Percentiles rank a stretch among this genome's conserved stretches.
phyloP scores from a whole-genome alignment of 345 rosid genomes.

The Euphorbia pulcherrima region DNA sequence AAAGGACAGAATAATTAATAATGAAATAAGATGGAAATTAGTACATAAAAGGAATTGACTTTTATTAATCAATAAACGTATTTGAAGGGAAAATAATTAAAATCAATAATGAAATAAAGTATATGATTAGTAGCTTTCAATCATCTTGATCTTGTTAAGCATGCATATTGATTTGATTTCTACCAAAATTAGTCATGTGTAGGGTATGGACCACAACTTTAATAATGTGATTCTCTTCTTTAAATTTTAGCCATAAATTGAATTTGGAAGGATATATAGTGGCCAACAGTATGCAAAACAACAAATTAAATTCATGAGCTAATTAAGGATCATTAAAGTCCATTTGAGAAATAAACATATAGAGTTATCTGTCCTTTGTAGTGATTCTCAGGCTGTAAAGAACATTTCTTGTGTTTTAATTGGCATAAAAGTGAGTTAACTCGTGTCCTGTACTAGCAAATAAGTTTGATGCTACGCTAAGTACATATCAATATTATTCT shows the following conservation, averaged over 20 bases:
- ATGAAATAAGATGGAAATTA: background rate
- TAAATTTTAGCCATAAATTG: background rate
- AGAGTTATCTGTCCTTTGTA: too few species aligned
- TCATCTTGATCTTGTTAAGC: background rate
- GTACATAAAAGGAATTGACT: background rate
- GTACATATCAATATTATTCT: background rate
- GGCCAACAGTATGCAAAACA: background rate
- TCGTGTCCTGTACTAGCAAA: background rate
- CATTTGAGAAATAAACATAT: too few species aligned
- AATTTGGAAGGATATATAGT: background rate
- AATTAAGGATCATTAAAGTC: too few species aligned
- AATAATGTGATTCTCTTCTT: constrained; percentile 11
- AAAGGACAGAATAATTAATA: background rate
- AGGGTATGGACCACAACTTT: constrained; percentile 18
- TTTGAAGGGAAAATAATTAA: too few species aligned
- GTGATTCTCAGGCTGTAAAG: background rate
- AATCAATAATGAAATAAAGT: background rate
- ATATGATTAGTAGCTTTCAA: background rate
- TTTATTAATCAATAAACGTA: background rate
- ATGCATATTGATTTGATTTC: background rate
- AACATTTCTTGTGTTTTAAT: background rate
- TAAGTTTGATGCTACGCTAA: background rate
- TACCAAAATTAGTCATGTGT: constrained; percentile 9
- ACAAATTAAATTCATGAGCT: too few species aligned
- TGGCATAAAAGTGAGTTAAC: background rate